Base-by-base conservation (phyloP, 1,284 basidiomycete genomes). In the Apiotrichum akiyoshidainum region DNA sequence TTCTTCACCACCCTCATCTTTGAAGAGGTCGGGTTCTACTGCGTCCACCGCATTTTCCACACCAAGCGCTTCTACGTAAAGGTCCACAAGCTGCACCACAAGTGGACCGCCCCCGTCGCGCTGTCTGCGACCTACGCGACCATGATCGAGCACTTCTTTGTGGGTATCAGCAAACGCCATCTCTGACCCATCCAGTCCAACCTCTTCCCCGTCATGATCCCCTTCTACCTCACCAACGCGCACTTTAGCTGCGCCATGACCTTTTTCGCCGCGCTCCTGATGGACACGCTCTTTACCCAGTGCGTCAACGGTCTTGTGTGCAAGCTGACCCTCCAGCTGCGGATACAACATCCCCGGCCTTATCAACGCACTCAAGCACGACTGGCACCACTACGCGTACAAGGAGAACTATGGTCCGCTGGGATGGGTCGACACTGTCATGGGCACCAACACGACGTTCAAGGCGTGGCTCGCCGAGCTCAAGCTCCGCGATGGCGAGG, bases 321-420 rank as follows among this genome's bases (percentile, higher is more conserved):
- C 4, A 37, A 31, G 26, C 37, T 37, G 11, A 37, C 37, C 11
- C 14, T 11, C 4, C 26, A 37, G 37, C 37, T 37, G 12, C 3
- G 37, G 37, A 16, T 63, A 60, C 58, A 63, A 60, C 56, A 52
- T 63, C 17, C 62, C 62, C 19, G 52, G 52, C n/a, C 54, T 58
- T 22, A 52, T 56, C 54, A 57, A 63, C 41, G 55, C 62, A 31
- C 58, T 63, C 42, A 26, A 54, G 51, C 62, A 63, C 58, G 62
- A 63, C 62, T 63, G 62, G 62, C 62, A 63, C 54, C 62, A 63
- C 54, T 63, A 63, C 54, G 44, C 56, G 16, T 63, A 56, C 45
- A 63, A 56, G 1, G 62, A 63, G 22, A 63, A 63, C 58, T 63
- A 47, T 46, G 62, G 62, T 46, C 62, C 62, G 12, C 50, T 44